Evolutionary conservation across 306 rosid species (phyloP).

Genomic region (Quercus wislizeni): DNA sequence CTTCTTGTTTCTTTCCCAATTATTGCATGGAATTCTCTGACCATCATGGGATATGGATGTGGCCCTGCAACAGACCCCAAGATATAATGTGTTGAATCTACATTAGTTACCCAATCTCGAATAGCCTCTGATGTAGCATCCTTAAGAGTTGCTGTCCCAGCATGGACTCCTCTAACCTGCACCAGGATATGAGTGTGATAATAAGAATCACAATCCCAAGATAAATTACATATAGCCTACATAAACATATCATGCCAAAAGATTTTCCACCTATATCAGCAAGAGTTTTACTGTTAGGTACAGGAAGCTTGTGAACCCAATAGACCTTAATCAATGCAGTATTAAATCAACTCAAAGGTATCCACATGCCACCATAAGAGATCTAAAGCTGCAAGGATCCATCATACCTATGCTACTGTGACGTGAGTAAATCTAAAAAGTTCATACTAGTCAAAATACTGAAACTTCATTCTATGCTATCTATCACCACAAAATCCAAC

Average conservation of each 20-base stretch:
- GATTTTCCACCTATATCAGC: no score
- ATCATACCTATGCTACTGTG: no score
- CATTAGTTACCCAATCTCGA: constrained; percentile 98
- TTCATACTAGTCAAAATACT: no score
- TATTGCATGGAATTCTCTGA: constrained; percentile 87
- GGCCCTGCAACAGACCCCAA: constrained; percentile 99
- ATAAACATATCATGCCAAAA: neutral
- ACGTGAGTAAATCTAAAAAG: no score
- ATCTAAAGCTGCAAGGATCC: no score
- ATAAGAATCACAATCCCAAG: neutral
- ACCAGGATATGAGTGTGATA: neutral
- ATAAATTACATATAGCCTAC: neutral
- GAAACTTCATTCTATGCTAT: no score
- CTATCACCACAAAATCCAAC: no score
- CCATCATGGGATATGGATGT: constrained; percentile 99
- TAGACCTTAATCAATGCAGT: no score
- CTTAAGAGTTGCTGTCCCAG: constrained; percentile 96
- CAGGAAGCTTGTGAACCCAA: no score
- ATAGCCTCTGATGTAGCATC: constrained; percentile 99
- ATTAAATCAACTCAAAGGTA: no score
- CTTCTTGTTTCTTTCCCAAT: constrained; percentile 92
- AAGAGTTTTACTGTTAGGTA: no score
- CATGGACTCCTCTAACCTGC: constrained; percentile 84
- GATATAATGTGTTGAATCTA: constrained; percentile 97
- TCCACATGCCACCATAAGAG: no score